These are phyloP conservation scores for Trichoderma arundinaceum DNA, from an alignment of 2,329 filamentous ascomycete genomes.

Conservation along the genomic window DNA sequence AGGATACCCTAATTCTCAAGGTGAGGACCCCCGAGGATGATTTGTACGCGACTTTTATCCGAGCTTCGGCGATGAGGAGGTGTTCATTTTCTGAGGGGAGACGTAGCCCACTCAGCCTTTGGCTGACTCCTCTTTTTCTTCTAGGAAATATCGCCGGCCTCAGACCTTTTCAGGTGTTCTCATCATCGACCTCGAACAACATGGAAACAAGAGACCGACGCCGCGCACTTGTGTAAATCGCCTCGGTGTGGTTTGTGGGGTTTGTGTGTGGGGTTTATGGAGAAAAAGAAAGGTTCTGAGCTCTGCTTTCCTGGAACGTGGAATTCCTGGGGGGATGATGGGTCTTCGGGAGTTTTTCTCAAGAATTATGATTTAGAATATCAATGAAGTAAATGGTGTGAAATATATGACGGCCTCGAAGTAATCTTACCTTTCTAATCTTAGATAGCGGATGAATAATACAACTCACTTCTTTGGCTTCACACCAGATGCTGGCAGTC, in stretches of 20 bases:
- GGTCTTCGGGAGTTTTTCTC: not conserved
- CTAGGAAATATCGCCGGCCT: not conserved
- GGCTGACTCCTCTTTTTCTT: not conserved
- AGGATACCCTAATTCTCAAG: not conserved
- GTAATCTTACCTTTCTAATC: not conserved
- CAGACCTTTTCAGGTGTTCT: not conserved
- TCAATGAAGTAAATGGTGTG: not conserved
- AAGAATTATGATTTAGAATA: not conserved
- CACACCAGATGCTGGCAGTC: not conserved
- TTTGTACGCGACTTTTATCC: not conserved
- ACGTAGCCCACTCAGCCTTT: not conserved
- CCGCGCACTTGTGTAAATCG: not conserved
- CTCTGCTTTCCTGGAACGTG: not conserved
- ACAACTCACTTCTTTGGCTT: not conserved
- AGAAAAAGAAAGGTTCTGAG: not conserved
- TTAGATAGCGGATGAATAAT: not conserved
- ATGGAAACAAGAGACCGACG: not conserved
- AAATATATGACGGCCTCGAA: not conserved
- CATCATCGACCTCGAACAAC: not conserved
- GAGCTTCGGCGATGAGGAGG: not conserved
- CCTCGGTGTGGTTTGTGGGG: not conserved
- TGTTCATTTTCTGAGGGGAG: not conserved
- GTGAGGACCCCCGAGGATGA: not conserved
- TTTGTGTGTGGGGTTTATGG: too few relatives aligned
- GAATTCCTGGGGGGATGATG: not conserved